These are phyloP conservation scores for Russula abietina DNA, from an alignment of 768 basidiomycete genomes.

Conservation along the genomic window DNA sequence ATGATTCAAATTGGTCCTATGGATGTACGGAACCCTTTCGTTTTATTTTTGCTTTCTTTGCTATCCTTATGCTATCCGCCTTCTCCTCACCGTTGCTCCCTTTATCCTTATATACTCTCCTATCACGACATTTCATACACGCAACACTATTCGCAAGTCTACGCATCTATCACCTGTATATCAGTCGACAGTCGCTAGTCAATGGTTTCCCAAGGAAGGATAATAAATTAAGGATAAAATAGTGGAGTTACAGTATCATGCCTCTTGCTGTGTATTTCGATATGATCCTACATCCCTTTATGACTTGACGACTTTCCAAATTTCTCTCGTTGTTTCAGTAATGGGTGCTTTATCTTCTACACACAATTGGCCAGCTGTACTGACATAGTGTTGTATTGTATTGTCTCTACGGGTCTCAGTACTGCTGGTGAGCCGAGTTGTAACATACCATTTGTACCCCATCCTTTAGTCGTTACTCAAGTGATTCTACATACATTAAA, in stretches of 20 bases:
- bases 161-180: neutral
- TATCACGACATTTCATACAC: neutral
- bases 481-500: neutral
- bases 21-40: neutral
- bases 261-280: no score
- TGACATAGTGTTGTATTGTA: no score
- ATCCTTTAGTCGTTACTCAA: no score
- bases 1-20: neutral
- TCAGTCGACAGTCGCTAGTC: constrained; percentile 1
- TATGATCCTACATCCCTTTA: no score
- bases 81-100: neutral
- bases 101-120: neutral
- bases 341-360: no score
- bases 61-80: constrained; percentile 20
- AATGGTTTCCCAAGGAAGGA: neutral
- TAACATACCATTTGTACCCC: no score
- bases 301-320: no score
- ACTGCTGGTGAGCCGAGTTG: no score
- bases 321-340: no score
- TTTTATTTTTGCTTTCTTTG: constrained; percentile 1
- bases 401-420: no score
- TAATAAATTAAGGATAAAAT: constrained; percentile 1
- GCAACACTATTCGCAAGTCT: neutral
- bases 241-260: neutral
- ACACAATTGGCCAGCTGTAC: no score